phyloP scores from a whole-genome alignment of 108 stramenopile species.

The Aurantiochytrium sp. region DNA sequence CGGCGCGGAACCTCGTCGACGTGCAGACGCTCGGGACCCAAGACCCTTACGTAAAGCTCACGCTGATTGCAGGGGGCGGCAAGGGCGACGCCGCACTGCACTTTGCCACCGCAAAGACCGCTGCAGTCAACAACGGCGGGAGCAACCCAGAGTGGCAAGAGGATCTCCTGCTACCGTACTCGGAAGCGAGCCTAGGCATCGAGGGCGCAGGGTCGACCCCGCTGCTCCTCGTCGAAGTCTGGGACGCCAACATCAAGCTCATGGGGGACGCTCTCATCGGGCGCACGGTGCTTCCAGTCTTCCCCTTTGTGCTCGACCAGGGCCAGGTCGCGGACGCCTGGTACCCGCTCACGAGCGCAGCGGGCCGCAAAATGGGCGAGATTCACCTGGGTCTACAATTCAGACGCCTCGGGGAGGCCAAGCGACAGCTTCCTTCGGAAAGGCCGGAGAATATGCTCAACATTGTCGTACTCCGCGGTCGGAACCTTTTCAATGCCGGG shows the following conservation, averaged over 20 bases:
- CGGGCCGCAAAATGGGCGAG: neutral
- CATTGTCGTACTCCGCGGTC: neutral
- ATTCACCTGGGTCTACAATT: neutral
- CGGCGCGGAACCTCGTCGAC: constrained; percentile 35
- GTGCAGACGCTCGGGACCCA: constrained; percentile 40
- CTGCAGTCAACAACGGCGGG: neutral
- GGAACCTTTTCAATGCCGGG: neutral
- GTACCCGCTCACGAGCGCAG: neutral
- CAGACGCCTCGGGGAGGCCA: neutral
- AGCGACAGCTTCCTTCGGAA: neutral
- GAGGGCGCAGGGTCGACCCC: constrained; percentile 1
- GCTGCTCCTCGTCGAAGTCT: neutral
- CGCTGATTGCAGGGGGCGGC: constrained; percentile 34
- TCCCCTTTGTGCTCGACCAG: neutral
- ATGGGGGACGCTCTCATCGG: neutral
- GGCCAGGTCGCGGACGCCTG: neutral
- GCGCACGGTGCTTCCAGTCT: neutral
- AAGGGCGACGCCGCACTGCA: neutral
- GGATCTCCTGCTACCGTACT: neutral
- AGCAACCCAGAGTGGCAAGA: constrained; percentile 1
- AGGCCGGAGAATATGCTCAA: neutral
- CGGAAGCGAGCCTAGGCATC: neutral
- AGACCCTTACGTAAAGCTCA: constrained; percentile 54
- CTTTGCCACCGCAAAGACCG: neutral
- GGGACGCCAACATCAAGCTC: neutral